Base-by-base conservation (phyloP, 306 rosid species). In the Malus orientalis region DNA sequence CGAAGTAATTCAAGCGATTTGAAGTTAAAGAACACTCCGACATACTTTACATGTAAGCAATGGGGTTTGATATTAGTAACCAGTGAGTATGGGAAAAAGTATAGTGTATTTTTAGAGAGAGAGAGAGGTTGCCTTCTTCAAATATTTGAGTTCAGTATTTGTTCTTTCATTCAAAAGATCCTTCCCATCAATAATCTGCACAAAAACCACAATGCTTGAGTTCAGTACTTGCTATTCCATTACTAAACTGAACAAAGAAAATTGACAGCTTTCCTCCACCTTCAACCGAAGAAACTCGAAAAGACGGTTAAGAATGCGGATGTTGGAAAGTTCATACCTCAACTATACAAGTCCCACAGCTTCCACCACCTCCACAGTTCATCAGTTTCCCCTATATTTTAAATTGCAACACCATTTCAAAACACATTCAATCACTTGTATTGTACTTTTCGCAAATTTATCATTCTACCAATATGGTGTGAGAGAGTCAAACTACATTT, bases 311-410 rank as follows among this genome's bases (percentile, higher is more conserved):
- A 63, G 22, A 60, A 69, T 69, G 30, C 15, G 25, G 53, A 44
- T 30, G 77, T 22, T 69, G 74, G 53, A 51, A 73, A 10, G 54
- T 15, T 27, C 55, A 38, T 86, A 88, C 97, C 95, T 90, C 95
- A 16, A 94, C 96, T 0, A 92, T 92, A 75, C 98, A 94, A 76
- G 96, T 94, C 75, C 98, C 98, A 4, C 98, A 94, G 85, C 95
- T 94, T 74, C 97, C 97, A 55, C 92, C 91, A 60, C 96, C 96
- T 47, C 95, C 97, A 66, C 98, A 92, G 81, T 94, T 94, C 97
- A 94, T 94, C 85, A 94, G 66, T 78, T 94, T 94, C 22, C 98
- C 98, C 98, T 92, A 63, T 38, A 66, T 73, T 81, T 49, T 75
- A 61, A 33, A 66, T 59, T 19, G 11, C 45, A 76, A 42, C 5